Evolutionary conservation across 371 early-diverging fungal species (phyloP), one percentile per base, ranked within the genome.

Genomic region (Apophysomyces ossiformis): DNA sequence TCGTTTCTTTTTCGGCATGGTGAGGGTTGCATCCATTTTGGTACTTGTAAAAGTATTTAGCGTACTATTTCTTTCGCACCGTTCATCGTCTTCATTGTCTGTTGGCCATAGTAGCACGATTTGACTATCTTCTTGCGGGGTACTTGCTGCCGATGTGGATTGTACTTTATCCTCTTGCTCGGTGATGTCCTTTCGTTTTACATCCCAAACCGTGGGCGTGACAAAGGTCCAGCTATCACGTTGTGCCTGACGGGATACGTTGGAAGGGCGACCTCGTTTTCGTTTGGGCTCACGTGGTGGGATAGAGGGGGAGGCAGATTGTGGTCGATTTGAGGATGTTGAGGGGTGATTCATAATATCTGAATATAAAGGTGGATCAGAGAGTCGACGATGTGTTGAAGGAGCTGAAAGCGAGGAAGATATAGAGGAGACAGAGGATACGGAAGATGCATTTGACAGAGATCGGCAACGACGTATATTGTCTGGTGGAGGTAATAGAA

Each of bases 1-100:
- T 54, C 83, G 71, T 54, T 80, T 83, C 58, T 78, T 78, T 61
- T 73, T 78, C 5, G 83, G 83, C 58, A 77, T 83, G 61, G 72
- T 72, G 11, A 83, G 43, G 12, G 76, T 70, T 45, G 66, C 73
- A 56, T 83, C 76, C 78, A 76, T 75, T 35, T 66, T 69, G 4
- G 79, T 77, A 41, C 64, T 72, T 15, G 78, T 77, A 63, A 78
- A 82, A 26, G 82, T 82, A 60, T 68, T 68, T 18, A 58, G 13
- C 43, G 57, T 13, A 54, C 58, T 61, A 21, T 71, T 45, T 11
- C 38, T 58, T 7, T 64, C 44, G 43, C 65, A 61, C 5, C 56
- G 60, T 37, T 60, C 64, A 37, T 69, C 69, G 2, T 50, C 37
- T 38, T 54, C 37, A 41, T 63, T 56, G 15, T 56, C 63, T 9